Evolutionary conservation across 805 yeast species (phyloP), one percentile per base, ranked within the genome.

Genomic region (Monosporozyma servazzii): DNA sequence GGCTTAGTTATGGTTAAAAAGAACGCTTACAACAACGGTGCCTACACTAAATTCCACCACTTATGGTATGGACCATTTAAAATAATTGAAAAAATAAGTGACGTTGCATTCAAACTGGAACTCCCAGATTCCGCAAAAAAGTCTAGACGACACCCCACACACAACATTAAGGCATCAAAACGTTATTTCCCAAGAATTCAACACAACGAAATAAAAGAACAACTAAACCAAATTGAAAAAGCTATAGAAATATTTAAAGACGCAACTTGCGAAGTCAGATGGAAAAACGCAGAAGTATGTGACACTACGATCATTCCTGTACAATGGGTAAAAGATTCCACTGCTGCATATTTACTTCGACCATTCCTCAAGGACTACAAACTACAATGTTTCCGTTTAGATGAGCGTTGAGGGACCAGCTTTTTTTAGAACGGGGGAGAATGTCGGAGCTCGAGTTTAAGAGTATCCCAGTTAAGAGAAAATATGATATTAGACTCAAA

Each of bases 21-120:
- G 29, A 20, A n/a, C 8, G 30, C 47, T 2, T 43, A 48, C 15
- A 48, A 48, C 18, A 48, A 17, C 4, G 39, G 27, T 3, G 21
- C 42, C 3, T 10, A 36, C 25, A 30, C 33, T 8, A 48, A 48
- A 45, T 42, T 42, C 27, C 51, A 48, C 27, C 36, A 33, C 18
- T 15, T 48, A 4, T 48, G 40, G 41, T 48, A 48, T n/a, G 51
- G 51, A 20, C 51, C 48, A 11, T 48, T 43, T 17, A 43, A 41
- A 23, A 41, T 41, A 3, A 9, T 48, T 15, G 30, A 40, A 7
- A 18, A n/a, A 11, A 15, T 40, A 3, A 17, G 31, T 48, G 10
- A 5, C 3, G 30, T 20, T 17, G 42, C 21, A 6, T 48, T 42
- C 7, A 40, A 30, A 9, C 20, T 48, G 4, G 27, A 25, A 25